Base-by-base conservation (phyloP, 2,329 filamentous ascomycete species). In the Lojkania enalia region DNA sequence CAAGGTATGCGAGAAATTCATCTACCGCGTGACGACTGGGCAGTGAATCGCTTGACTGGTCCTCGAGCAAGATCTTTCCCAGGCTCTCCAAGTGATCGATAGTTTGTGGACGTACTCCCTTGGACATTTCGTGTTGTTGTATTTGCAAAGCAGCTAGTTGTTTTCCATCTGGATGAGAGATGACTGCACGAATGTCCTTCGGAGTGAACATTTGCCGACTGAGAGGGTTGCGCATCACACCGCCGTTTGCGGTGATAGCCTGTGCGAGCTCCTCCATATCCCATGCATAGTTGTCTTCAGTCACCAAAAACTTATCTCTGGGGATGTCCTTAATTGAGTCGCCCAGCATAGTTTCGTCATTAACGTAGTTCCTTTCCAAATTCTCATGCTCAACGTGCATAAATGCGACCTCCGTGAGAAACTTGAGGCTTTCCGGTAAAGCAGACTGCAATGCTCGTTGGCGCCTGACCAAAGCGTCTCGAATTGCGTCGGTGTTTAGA, bases 251-350 rank as follows among this genome's bases (percentile, higher is more conserved):
- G 15, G 48, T 60, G 42, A 69, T 65, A 19, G 65, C 63, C 23
- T 63, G 52, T 0, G 58, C 63, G 7, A 67, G 52, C 42, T 71
- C 69, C 9, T 60, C 57, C 52, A 70, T 60, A 31, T 70, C 64
- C 70, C 70, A 72, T 5, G 68, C 69, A 41, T 70, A 71, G n/a
- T 66, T 66, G 44, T 71, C 69, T 25, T 70, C 68, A 0, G 66
- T 71, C 20, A 63, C 65, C 29, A 61, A 66, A 45, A 71, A 69
- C 16, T 67, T 63, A 12, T 54, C 53, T 29, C 67, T 51, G 5
- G 60, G 56, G 5, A 71, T 70, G 13, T 64, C 60, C 30, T 56
- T 61, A 13, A 71, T 44, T 5, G 49, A n/a, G 25, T 69, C 62
- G 5, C 54, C 57, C 3, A 61, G 48, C 67, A 71, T 70, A 2